These are phyloP conservation scores for Colletotrichum salicis DNA, from an alignment of 2,329 filamentous ascomycete species.

Conservation along the genomic window DNA sequence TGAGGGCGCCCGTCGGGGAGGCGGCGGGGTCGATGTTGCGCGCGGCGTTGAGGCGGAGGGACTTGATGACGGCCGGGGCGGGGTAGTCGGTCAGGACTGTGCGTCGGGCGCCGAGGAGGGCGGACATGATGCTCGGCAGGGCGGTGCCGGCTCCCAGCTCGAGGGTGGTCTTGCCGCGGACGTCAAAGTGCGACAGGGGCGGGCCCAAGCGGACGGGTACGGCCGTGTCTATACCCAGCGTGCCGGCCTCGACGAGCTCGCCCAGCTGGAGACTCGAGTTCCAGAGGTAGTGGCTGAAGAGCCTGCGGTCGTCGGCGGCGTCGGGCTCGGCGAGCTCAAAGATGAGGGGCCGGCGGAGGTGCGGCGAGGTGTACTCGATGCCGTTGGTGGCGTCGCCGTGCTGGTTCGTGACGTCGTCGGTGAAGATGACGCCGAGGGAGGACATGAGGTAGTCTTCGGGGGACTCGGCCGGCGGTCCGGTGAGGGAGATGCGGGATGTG, in stretches of 20 bases:
- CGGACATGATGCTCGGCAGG: constrained; percentile 61
- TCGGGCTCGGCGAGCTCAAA: constrained; percentile 60
- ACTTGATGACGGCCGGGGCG: constrained; percentile 66
- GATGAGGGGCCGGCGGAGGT: constrained; percentile 55
- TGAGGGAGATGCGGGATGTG: constrained; percentile 54
- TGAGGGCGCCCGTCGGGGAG: constrained; percentile 45
- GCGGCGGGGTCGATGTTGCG: constrained; percentile 56
- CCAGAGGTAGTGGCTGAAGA: constrained; percentile 81
- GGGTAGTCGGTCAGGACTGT: constrained; percentile 77
- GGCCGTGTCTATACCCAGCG: constrained; percentile 43
- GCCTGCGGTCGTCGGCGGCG: constrained; percentile 62
- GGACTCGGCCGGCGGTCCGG: constrained; percentile 48
- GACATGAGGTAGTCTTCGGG: constrained; percentile 71
- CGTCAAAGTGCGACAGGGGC: constrained; percentile 50
- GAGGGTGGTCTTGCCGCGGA: constrained; percentile 63
- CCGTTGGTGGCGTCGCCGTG: constrained; percentile 71
- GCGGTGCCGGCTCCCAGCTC: constrained; percentile 77
- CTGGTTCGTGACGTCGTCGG: constrained; percentile 73
- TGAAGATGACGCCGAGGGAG: constrained; percentile 72
- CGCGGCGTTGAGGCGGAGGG: constrained; percentile 67
- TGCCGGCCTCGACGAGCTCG: constrained; percentile 64
- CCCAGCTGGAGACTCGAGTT: constrained; percentile 70
- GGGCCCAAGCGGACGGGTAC: constrained; percentile 25
- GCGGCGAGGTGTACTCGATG: constrained; percentile 68
- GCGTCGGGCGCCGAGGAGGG: constrained; percentile 57